These are phyloP conservation scores for Caulochytrium protostelioides DNA, from an alignment of 371 early-diverging fungal species.

Conservation along the genomic window DNA sequence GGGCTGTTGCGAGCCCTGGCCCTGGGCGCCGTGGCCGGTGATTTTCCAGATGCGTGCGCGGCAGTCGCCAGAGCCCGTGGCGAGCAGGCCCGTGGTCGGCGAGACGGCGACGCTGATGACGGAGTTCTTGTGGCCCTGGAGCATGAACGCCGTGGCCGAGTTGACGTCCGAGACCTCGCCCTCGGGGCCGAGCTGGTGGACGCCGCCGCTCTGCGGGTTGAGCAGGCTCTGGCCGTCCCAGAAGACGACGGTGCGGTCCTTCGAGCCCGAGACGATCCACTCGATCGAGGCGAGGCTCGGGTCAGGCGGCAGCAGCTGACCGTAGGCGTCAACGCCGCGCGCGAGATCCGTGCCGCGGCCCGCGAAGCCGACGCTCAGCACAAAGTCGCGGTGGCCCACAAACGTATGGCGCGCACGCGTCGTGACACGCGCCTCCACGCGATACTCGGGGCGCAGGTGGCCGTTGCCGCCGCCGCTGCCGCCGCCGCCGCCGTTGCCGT, in stretches of 20 bases:
- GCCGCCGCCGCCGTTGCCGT: too few relatives aligned
- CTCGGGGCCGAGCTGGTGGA: not conserved
- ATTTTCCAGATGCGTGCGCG: conserved; percentile 67
- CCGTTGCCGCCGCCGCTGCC: too few relatives aligned
- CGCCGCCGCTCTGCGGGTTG: conserved; percentile 4
- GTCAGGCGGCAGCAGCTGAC: not conserved
- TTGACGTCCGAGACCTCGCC: not conserved
- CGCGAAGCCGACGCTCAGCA: conserved; percentile 81
- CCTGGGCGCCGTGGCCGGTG: not conserved
- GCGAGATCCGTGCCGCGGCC: conserved; percentile 42
- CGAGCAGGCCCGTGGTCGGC: conserved; percentile 61
- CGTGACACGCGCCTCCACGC: conserved; percentile 7
- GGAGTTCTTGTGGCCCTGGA: conserved; percentile 94
- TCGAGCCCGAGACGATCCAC: conserved; percentile 84
- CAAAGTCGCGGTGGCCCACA: conserved; percentile 78
- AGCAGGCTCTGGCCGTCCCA: conserved; percentile 70
- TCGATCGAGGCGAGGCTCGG: conserved; percentile 20
- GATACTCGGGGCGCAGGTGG: too few relatives aligned
- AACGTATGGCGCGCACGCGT: conserved; percentile 17
- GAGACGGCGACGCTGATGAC: conserved; percentile 84
- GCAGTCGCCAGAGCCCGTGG: conserved; percentile 88
- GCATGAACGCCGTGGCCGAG: conserved; percentile 52
- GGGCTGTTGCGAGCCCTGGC: not conserved
- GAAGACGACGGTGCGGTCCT: conserved; percentile 84
- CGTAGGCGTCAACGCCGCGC: too few relatives aligned